Base-by-base conservation (phyloP, 441 rosid genomes). In the Hypseocharis bilobata region DNA sequence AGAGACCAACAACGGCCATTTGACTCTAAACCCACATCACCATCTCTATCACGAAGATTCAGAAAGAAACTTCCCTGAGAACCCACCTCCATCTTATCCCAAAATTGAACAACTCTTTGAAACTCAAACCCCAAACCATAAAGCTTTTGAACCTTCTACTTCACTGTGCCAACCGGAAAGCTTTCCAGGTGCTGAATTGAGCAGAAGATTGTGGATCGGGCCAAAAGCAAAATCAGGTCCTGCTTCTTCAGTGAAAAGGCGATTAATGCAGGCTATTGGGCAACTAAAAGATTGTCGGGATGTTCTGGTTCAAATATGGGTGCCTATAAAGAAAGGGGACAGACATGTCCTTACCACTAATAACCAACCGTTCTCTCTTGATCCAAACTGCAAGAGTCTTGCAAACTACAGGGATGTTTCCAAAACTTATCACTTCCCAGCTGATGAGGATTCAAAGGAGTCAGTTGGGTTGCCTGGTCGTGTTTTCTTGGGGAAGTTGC, bases 281-380 rank as follows among this genome's bases (percentile, higher is more conserved):
- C 62, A 75, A 70, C 72, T 92, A 73, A 78, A 83, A 60, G 85
- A 83, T 29, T 77, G 75, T 28, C 78, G 88, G 29, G 76, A 77
- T 47, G 83, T 83, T 58, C 86, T 92, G 59, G 77, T 92, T 69
- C 96, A 92, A 70, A 76, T 89, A 62, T 92, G 97, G 98, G 88
- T 90, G 73, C 96, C 97, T 13, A 67, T 86, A 44, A 80, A 80
- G 44, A 82, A 69, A 66, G 97, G 69, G 66, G 94, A 89, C 56
- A 87, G 80, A 67, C 65, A 78, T 27, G 80, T 92, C 40, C 91
- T 92, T 38, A 84, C 96, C 17, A 92, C 98, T n/a, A 63, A 56
- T 64, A 82, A 75, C 55, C 98, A 92, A 76, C 97, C 98, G 14
- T 77, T 64, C 71, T 32, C 72, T 16, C 69, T 77, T 14, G 47